These are phyloP conservation scores for Nakazawaea holstii DNA, from an alignment of 805 yeast genomes.

Conservation along the genomic window DNA sequence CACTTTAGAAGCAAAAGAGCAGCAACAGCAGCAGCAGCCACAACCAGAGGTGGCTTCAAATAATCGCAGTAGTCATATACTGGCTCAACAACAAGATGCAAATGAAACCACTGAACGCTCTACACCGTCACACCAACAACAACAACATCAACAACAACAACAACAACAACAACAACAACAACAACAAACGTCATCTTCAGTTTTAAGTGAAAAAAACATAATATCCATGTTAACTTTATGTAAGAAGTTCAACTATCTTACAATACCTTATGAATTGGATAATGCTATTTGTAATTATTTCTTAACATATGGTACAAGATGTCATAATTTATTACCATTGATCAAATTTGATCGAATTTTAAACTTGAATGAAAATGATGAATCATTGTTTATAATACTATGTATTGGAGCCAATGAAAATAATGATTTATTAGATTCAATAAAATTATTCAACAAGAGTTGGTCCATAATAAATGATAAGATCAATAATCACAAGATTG, in stretches of 20 bases:
- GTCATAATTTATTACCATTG: slow-evolving; percentile 25
- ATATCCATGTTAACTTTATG: slow-evolving; percentile 27
- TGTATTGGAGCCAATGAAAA: slow-evolving; percentile 40
- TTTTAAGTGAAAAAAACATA: slow-evolving; percentile 23
- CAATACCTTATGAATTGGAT: slow-evolving; percentile 14
- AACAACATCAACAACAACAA: background rate
- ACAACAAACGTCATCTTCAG: slow-evolving; percentile 2
- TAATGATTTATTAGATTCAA: slow-evolving; percentile 27
- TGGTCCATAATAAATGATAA: slow-evolving; percentile 34
- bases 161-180: slow-evolving; percentile 13
- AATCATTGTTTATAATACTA: slow-evolving; percentile 36
- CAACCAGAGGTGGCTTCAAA: slow-evolving; percentile 1
- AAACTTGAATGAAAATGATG: slow-evolving; percentile 26
- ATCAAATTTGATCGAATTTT: slow-evolving; percentile 13
- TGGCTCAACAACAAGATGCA: background rate
- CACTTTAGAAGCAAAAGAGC: background rate
- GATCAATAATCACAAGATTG: slow-evolving; percentile 21
- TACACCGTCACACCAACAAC: slow-evolving; percentile 10
- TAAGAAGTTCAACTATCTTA: slow-evolving; percentile 22
- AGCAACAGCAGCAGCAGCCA: background rate
- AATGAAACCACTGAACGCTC: too few species aligned
- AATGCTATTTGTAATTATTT: slow-evolving; percentile 21
- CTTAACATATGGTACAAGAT: slow-evolving; percentile 20
- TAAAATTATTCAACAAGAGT: slow-evolving; percentile 34
- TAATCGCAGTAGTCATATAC: too few species aligned